Percentiles rank a stretch among this genome's conserved stretches.
Conservation (phyloP, 73 alveolate genomes). For the Paramecium sexaurelia region DNA sequence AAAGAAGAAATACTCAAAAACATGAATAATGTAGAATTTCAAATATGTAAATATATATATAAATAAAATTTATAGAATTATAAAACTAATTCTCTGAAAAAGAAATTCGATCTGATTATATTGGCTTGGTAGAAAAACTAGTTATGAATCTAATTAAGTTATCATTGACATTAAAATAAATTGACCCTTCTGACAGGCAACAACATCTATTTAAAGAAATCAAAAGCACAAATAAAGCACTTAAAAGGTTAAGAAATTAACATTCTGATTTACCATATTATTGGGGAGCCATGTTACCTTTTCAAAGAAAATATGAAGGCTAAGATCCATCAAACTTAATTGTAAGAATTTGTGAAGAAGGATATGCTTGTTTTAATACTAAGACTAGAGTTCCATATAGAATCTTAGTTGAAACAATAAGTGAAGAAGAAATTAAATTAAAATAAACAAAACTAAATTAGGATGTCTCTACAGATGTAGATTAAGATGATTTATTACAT, state of each 20-base stretch:
- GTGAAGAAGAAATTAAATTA: constrained; percentile 29
- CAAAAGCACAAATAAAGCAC: neutral
- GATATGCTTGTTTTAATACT: constrained; percentile 83
- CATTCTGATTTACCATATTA: constrained; percentile 33
- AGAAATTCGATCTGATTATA: neutral
- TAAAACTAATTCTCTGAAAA: constrained; percentile 7
- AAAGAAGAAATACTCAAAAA: constrained; percentile 41
- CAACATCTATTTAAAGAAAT: neutral
- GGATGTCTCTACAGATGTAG: constrained; percentile 11
- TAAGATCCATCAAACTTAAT: constrained; percentile 57
- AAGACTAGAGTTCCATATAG: constrained; percentile 92
- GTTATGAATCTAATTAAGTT: constrained; percentile 31
- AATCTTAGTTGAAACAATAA: constrained; percentile 69
- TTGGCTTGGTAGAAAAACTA: neutral
- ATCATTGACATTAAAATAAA: neutral
- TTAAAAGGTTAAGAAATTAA: neutral
- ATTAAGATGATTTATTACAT: constrained; percentile 12
- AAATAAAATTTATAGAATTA: neutral
- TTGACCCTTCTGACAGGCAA: constrained; percentile 26
- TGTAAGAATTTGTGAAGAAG: constrained; percentile 80
- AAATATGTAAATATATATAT: neutral
- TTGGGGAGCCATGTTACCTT: constrained; percentile 44
- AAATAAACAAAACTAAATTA: neutral
- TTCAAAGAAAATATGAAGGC: constrained; percentile 20
- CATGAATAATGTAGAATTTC: constrained; percentile 49